Evolutionary conservation across 2,329 filamentous ascomycete genomes (phyloP).

Genomic region (Fusarium graminum): DNA sequence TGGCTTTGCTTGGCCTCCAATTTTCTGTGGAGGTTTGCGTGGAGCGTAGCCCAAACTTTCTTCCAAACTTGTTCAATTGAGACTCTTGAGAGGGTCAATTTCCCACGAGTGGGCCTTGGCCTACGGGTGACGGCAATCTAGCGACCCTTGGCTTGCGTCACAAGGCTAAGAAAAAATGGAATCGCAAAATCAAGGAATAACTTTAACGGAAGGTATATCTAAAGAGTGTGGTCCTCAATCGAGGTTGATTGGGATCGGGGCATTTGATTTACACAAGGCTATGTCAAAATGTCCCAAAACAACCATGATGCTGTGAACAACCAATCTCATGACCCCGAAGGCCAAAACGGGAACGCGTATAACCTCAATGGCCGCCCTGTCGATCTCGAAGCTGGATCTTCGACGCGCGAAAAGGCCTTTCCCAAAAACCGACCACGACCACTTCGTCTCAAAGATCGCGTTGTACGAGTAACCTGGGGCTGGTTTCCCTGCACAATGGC

Average conservation of each 20-base stretch:
- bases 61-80: background rate
- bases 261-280: background rate
- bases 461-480: slow-evolving; percentile 18
- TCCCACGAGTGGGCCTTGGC: slow-evolving; percentile 8
- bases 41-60: slow-evolving; percentile 7
- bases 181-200: slow-evolving; percentile 6
- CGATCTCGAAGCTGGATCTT: background rate
- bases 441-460: slow-evolving; percentile 16
- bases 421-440: background rate
- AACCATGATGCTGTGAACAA: background rate
- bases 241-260: too few relatives aligned
- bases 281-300: background rate
- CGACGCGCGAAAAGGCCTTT: background rate
- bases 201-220: background rate
- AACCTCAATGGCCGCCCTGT: background rate
- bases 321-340: background rate
- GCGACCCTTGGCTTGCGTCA: slow-evolving; percentile 21
- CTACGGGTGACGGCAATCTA: slow-evolving; percentile 9
- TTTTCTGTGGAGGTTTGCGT: background rate
- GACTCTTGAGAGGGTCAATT: background rate
- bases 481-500: slow-evolving; percentile 34
- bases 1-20: background rate
- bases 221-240: background rate
- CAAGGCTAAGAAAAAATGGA: background rate
- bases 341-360: background rate